phyloP scores from a whole-genome alignment of 1,284 basidiomycete genomes.

The Cutaneotrichosporon mucoides region DNA sequence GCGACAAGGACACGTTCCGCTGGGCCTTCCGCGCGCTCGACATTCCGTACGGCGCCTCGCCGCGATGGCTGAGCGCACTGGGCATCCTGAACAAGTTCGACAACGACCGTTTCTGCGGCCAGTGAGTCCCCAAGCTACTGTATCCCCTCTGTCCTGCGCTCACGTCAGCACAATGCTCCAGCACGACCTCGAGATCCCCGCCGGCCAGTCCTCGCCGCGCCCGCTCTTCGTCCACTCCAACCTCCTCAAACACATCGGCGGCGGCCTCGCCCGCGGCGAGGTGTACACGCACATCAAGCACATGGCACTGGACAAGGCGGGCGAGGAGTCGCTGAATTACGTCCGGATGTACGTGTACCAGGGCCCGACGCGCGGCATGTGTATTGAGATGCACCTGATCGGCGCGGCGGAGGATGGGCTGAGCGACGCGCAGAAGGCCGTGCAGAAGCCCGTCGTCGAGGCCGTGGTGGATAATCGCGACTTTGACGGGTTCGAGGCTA shows the following conservation, averaged over 20 bases:
- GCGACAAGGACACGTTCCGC: slow-evolving; percentile 51
- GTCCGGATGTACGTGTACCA: slow-evolving; percentile 44
- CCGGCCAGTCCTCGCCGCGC: background rate
- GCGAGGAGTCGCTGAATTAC: slow-evolving; percentile 36
- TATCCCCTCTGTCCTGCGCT: background rate
- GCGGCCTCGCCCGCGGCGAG: slow-evolving; percentile 7
- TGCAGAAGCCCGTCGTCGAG: slow-evolving; percentile 20
- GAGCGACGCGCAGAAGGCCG: background rate
- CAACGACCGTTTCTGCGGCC: slow-evolving; percentile 50
- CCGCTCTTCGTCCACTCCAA: slow-evolving; percentile 48
- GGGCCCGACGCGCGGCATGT: slow-evolving; percentile 39
- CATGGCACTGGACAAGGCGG: slow-evolving; percentile 29
- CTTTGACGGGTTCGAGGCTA: slow-evolving; percentile 43
- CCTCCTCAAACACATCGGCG: slow-evolving; percentile 50
- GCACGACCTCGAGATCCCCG: slow-evolving; percentile 34
- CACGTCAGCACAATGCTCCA: slow-evolving; percentile 33
- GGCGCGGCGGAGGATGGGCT: background rate
- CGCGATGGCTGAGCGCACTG: slow-evolving; percentile 49
- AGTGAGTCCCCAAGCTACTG: slow-evolving; percentile 1
- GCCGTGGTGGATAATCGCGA: slow-evolving; percentile 11
- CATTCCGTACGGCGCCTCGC: slow-evolving; percentile 43
- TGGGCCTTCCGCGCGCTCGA: slow-evolving; percentile 51
- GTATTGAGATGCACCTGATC: slow-evolving; percentile 34
- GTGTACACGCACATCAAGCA: slow-evolving; percentile 46
- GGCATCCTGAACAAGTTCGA: slow-evolving; percentile 33